Percentiles rank a stretch among this genome's conserved stretches.
phyloP scores from a whole-genome alignment of 2,329 filamentous ascomycete species.

The Fusarium pininemorale region DNA sequence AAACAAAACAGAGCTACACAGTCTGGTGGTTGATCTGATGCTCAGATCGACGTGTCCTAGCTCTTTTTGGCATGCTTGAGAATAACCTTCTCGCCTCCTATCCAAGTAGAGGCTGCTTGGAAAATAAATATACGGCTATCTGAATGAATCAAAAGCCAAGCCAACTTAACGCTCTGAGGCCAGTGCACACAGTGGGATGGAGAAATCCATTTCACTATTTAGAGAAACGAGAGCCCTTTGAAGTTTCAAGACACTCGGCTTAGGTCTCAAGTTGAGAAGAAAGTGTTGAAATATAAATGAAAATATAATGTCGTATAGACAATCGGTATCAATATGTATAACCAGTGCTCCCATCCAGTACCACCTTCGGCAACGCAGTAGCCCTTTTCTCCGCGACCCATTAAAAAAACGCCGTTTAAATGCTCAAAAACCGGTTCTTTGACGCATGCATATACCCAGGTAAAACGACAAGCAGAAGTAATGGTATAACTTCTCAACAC shows the following conservation, averaged over 20 bases:
- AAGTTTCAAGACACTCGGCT: neutral
- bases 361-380: conserved; percentile 26
- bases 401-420: conserved; percentile 44
- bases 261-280: neutral
- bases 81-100: neutral
- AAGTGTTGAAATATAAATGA: neutral
- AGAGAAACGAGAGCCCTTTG: neutral
- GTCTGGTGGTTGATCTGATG: neutral
- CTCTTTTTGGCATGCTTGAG: conserved; percentile 11
- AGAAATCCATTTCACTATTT: neutral
- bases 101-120: conserved; percentile 6
- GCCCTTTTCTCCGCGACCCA: conserved; percentile 34
- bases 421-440: conserved; percentile 43
- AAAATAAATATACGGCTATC: neutral
- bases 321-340: conserved; percentile 39
- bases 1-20: neutral
- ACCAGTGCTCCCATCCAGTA: conserved; percentile 33
- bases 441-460: conserved; percentile 32
- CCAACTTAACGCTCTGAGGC: conserved; percentile 26
- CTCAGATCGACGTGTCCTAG: conserved; percentile 13
- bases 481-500: conserved; percentile 24
- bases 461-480: conserved; percentile 20
- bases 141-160: conserved; percentile 10
- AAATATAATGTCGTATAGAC: conserved; percentile 31
- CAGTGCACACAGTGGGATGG: conserved; percentile 14